Conservation (phyloP, 2,329 filamentous ascomycete species). For the Podosphaera aphanis region DNA sequence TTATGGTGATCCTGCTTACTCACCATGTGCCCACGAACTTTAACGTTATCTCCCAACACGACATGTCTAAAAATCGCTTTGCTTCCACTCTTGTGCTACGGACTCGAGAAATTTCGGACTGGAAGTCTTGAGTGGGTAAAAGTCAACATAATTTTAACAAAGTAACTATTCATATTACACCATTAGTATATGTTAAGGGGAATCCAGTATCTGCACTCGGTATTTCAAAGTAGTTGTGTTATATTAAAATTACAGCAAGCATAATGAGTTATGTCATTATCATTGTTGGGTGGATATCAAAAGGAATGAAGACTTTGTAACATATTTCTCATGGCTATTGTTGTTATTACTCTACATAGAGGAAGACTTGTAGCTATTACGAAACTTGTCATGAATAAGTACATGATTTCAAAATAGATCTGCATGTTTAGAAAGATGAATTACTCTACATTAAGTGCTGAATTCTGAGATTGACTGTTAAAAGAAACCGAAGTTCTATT, state of each 20-base stretch:
- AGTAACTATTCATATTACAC: slow-evolving; percentile 8
- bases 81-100: slow-evolving; percentile 5
- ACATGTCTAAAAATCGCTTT: slow-evolving; percentile 1
- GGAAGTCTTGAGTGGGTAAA: slow-evolving; percentile 5
- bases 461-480: no score
- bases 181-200: slow-evolving; percentile 10
- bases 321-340: background rate
- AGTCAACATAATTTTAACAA: slow-evolving; percentile 9
- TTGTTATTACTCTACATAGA: background rate
- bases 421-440: background rate
- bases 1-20: slow-evolving; percentile 9
- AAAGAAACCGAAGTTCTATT: no score
- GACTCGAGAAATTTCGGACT: background rate
- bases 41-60: slow-evolving; percentile 4
- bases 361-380: background rate
- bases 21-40: slow-evolving; percentile 14
- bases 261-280: background rate
- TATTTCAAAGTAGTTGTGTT: background rate
- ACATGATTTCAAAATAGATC: background rate
- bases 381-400: background rate
- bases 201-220: slow-evolving; percentile 8
- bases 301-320: background rate
- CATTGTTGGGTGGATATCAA: background rate
- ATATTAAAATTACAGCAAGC: background rate
- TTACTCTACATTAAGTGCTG: no score